Percentiles rank a stretch among this genome's conserved stretches.
Conservation (phyloP, 2,329 filamentous ascomycete genomes). For the Diaporthe sp. region DNA sequence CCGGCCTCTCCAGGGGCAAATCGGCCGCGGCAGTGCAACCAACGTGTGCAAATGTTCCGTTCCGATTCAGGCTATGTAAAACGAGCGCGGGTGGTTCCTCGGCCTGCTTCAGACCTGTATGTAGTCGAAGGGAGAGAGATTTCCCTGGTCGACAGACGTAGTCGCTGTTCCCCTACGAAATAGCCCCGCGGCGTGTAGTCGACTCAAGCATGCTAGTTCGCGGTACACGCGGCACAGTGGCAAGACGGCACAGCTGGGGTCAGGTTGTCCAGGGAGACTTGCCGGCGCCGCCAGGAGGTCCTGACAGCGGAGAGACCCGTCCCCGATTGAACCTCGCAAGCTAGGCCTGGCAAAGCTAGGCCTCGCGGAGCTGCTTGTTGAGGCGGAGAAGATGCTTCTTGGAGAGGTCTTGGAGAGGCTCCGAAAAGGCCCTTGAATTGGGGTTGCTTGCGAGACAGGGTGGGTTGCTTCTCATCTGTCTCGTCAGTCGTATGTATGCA, state of each 20-base stretch:
- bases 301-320: constrained; percentile 22
- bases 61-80: constrained; percentile 8
- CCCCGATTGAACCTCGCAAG: not conserved
- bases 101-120: not conserved
- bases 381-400: not conserved
- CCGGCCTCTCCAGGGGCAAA: not conserved
- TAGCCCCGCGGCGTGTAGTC: not conserved
- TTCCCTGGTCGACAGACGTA: not conserved
- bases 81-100: not conserved
- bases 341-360: constrained; percentile 20
- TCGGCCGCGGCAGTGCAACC: constrained; percentile 7
- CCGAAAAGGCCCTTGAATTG: not conserved
- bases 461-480: not conserved
- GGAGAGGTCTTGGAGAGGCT: not conserved
- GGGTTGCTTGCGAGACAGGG: constrained; percentile 11
- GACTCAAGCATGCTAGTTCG: not conserved
- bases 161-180: not conserved
- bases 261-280: not conserved
- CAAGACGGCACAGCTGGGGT: not conserved
- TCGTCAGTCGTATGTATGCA: not conserved
- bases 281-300: not conserved
- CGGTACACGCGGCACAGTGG: constrained; percentile 13
- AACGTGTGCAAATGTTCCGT: constrained; percentile 1
- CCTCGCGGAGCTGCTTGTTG: not conserved
- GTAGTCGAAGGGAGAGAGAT: not conserved